Evolutionary conservation across 768 basidiomycete species (phyloP), one percentile per base, ranked within the genome.

Genomic region (Naematelia aurantialba): DNA sequence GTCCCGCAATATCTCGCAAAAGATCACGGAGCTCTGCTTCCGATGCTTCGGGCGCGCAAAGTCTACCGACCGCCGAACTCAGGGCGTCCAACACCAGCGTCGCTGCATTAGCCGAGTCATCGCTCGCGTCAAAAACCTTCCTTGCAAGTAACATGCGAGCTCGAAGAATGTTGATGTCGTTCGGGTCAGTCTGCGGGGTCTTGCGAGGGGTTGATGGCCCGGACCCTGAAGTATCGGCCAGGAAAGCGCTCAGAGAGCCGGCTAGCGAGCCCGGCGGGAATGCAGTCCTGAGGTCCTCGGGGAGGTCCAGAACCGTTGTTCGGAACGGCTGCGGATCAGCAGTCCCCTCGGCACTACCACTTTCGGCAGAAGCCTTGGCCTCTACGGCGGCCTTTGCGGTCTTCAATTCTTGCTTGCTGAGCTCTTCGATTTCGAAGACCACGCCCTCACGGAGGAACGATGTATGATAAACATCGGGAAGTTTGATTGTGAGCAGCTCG

Each of bases 401-500:
- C 3, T 82, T 79, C 31, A 94, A 79, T 5, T 82, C 72, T 51
- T 87, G 83, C 12, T 81, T 81, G 5, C 91, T 87, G 26, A 93
- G 79, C 8, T 80, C 75, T 65, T 92, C 91, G 34, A 99, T 85
- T 75, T 98, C 96, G 76, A 97, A 89, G 76, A 96, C 86, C 26
- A 98, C 96, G 8, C 96, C 96, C 78, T 99, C 94, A 26, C 93
- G 83, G 21, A 89, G 85, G 82, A 98, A 91, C 0, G 87, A 85
- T 17, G 90, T 88, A 70, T 85, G 86, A 78, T 96, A 98, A 52
- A 90, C 82, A 12, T 84, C 80, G 8, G 90, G 87, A 45, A 91
- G 82, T 77, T 96, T 98, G 70, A 80, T 81, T 52, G 97, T 80
- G 5, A 98, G 84, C 24, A 98, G 80, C 68, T 98, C 96, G 26